Base-by-base conservation (phyloP, 148 eudicot species). In the Agrostemma githago region DNA sequence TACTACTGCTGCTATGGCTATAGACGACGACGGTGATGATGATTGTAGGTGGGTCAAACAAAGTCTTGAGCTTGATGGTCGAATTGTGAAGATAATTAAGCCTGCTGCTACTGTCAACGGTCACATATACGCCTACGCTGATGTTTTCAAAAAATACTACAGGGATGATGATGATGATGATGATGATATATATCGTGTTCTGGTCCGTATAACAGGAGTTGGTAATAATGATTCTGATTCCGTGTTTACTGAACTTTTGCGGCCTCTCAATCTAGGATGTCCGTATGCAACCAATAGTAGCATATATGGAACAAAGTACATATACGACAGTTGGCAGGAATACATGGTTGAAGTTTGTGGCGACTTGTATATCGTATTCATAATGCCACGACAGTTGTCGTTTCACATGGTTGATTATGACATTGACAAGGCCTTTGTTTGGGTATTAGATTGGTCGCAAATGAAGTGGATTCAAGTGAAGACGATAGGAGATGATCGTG, bases 281-380 rank as follows among this genome's bases (percentile, higher is more conserved):
- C 66, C 66, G 34, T 26, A 26, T 26, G 34, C 34, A 26, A 26
- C 0, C 34, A 26, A 26, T 26, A 26, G 34, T 26, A 26, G 34
- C 1, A 26, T 26, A 26, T 26, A 26, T 26, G 34, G 34, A 1
- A 26, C 34, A 26, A 1, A 26, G 0, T 26, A 1, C 34, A 1
- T 26, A 26, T 26, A 26, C 34, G 34, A 26, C 1, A 26, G 34
- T 26, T 26, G 34, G 34, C 34, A 8, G 2, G 1, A 62, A 0
- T 46, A 43, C 16, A n/a, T 69, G 51, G 20, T 76, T n/a, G 79
- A 61, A 34, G 51, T 44, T 43, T 61, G 60, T 37, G 68, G 68
- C 2, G 66, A 20, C 12, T 9, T 62, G 66, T 26, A 62, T 34
- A 4, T 4, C 3, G 40, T 62, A 2, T 3, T 21, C 39, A 20